Base-by-base conservation (phyloP, 2,329 filamentous ascomycete species). In the Fusarium euwallaceae region DNA sequence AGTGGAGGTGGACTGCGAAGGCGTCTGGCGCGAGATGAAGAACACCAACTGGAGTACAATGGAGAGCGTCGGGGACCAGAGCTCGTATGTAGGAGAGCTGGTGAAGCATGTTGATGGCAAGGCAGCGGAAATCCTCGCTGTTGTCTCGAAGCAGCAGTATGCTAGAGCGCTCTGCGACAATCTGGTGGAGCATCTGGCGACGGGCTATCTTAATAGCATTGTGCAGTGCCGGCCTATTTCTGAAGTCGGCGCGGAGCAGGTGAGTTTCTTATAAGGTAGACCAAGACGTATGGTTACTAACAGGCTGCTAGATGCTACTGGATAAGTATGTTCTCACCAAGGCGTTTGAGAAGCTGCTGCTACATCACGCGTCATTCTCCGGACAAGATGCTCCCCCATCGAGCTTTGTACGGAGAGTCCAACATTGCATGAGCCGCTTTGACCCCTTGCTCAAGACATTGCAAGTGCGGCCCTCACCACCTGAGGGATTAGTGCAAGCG, bases 21-120 rank as follows among this genome's bases (percentile, higher is more conserved):
- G 93, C 0, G 92, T 93, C 17, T 99, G 96, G 97, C 91, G 95
- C 66, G 97, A 98, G 85, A 99, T 99, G 97, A 93, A 92, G 73
- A 98, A 98, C 80, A 97, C 93, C 1, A 94, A 95, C 59, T 99
- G 97, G 97, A 94, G 92, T 82, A 95, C 93, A 74, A 94, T 99
- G 87, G 97, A 98, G 77, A 93, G 90, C 69, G 97, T 98, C 5
- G 94, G 94, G 53, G 97, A 99, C 81, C 95, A 98, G 80, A 98
- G 95, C 83, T 92, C 93, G 0, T 99, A 98, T 78, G 94, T 98
- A 29, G 90, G 91, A 10, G 94, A 97, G 81, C 87, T 99, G 4
- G 84, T 98, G 56, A 89, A 88, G 61, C 90, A 92, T 67, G 88
- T 97, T 68, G 94, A 95, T 79, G 86, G 88, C 5, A 92, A 91